These are phyloP conservation scores for Taiozyma onychis DNA, from an alignment of 1,139 yeast genomes.

Conservation along the genomic window DNA sequence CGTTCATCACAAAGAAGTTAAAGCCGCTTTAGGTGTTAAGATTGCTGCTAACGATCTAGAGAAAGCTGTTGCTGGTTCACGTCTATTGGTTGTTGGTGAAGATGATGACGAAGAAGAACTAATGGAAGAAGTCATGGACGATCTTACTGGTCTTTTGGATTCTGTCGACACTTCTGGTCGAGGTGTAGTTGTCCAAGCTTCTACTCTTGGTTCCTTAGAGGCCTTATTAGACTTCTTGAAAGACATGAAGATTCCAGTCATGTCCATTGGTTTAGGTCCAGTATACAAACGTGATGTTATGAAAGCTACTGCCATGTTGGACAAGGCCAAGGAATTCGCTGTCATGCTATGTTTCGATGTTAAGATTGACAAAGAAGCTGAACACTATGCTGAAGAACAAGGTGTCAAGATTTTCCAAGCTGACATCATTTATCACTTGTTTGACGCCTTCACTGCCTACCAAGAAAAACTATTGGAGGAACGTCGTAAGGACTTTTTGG, in stretches of 20 bases:
- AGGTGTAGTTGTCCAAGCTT: conserved; percentile 98
- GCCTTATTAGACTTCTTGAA: conserved; percentile 95
- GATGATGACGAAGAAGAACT: conserved; percentile 97
- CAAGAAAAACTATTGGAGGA: conserved; percentile 83
- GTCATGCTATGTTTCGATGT: conserved; percentile 98
- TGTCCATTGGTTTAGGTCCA: conserved; percentile 97
- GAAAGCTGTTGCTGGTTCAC: conserved; percentile 98
- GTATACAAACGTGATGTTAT: conserved; percentile 96
- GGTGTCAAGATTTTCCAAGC: conserved; percentile 91
- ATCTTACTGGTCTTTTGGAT: conserved; percentile 88
- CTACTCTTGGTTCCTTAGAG: conserved; percentile 95
- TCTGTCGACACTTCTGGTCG: conserved; percentile 91
- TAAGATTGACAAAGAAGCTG: conserved; percentile 95
- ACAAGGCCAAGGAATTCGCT: conserved; percentile 91
- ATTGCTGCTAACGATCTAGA: conserved; percentile 97
- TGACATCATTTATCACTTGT: conserved; percentile 92
- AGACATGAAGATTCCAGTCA: conserved; percentile 98
- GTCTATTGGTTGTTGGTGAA: conserved; percentile 90
- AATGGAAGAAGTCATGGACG: conserved; percentile 99
- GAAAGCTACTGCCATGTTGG: conserved; percentile 96
- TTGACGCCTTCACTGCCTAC: conserved; percentile 90
- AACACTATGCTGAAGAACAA: conserved; percentile 92
- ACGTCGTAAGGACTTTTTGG: conserved; percentile 85
- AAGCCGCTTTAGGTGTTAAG: conserved; percentile 98
- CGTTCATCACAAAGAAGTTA: conserved; percentile 93